A percentile compares a stretch with the other conserved stretches of the same genome.
phyloP scores from a whole-genome alignment of 768 basidiomycete genomes.

The Vararia minispora region DNA sequence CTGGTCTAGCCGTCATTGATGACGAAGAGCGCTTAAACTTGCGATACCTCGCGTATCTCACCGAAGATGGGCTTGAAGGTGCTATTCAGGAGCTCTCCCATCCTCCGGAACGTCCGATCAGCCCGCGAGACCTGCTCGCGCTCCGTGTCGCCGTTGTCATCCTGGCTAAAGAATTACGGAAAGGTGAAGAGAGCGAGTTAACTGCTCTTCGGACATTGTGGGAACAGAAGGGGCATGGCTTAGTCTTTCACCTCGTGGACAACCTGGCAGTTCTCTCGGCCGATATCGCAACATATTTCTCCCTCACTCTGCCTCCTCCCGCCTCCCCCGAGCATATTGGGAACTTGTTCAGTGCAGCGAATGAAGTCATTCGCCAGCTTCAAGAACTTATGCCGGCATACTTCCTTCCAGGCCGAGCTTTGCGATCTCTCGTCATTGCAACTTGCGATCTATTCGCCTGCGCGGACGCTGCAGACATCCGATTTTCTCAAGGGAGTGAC shows the following conservation, averaged over 20 bases:
- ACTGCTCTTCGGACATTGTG: constrained; percentile 45
- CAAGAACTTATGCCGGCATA: constrained; percentile 33
- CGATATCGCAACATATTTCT: constrained; percentile 46
- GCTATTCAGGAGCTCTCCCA: constrained; percentile 52
- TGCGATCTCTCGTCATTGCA: constrained; percentile 32
- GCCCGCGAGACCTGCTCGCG: constrained; percentile 39
- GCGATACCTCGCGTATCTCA: constrained; percentile 53
- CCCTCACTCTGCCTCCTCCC: constrained; percentile 24
- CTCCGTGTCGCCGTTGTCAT: constrained; percentile 56
- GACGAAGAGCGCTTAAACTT: constrained; percentile 49
- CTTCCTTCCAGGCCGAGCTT: constrained; percentile 37
- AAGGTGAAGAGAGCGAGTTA: constrained; percentile 44
- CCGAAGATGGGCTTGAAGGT: constrained; percentile 51
- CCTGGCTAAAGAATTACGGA: constrained; percentile 37
- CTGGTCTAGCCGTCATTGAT: constrained; percentile 49
- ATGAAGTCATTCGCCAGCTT: constrained; percentile 45
- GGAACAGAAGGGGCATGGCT: constrained; percentile 46
- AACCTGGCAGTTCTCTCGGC: constrained; percentile 35
- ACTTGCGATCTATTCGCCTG: constrained; percentile 47
- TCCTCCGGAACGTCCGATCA: constrained; percentile 37
- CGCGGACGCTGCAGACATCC: constrained; percentile 32
- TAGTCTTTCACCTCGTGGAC: constrained; percentile 46
- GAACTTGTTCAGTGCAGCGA: constrained; percentile 41
- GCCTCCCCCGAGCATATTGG: constrained; percentile 32
- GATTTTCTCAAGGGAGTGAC: constrained; percentile 28